A percentile compares a stretch with the other conserved stretches of the same genome.
These are phyloP conservation scores for Scedosporium aurantiacum DNA, from an alignment of 2,329 filamentous ascomycete species.

Conservation along the genomic window DNA sequence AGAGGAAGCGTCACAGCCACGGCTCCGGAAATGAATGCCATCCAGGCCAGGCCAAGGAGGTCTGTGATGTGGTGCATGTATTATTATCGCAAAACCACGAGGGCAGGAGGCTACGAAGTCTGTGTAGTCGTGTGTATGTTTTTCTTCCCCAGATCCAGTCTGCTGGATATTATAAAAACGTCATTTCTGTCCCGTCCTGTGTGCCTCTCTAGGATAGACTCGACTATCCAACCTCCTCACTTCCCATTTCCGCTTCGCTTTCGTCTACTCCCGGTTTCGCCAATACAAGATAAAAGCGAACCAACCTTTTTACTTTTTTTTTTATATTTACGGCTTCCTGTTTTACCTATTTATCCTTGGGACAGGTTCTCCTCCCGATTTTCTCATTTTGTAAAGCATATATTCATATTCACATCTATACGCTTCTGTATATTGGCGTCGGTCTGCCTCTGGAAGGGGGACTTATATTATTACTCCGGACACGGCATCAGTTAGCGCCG, in stretches of 20 bases:
- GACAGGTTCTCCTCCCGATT: neutral
- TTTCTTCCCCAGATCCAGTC: constrained; percentile 1
- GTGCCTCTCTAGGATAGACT: neutral
- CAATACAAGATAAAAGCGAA: neutral
- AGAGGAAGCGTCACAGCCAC: too few relatives aligned
- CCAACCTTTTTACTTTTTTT: neutral
- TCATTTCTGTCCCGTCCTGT: neutral
- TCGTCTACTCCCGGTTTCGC: neutral
- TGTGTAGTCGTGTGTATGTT: neutral
- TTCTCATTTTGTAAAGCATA: neutral
- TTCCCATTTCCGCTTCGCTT: neutral
- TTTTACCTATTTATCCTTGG: neutral
- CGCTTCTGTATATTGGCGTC: neutral
- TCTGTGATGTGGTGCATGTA: too few relatives aligned
- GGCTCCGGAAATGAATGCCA: too few relatives aligned
- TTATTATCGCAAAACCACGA: too few relatives aligned
- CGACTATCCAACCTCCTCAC: neutral
- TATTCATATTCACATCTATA: neutral
- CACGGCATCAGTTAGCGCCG: neutral
- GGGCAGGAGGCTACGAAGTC: neutral
- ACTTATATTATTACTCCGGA: neutral
- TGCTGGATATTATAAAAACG: constrained; percentile 3
- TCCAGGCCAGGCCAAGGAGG: too few relatives aligned
- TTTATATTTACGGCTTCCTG: neutral
- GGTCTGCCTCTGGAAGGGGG: neutral